Evolutionary conservation across 2,329 filamentous ascomycete genomes (phyloP), one percentile per base, ranked within the genome.

Genomic region (Neonectria punicea): DNA sequence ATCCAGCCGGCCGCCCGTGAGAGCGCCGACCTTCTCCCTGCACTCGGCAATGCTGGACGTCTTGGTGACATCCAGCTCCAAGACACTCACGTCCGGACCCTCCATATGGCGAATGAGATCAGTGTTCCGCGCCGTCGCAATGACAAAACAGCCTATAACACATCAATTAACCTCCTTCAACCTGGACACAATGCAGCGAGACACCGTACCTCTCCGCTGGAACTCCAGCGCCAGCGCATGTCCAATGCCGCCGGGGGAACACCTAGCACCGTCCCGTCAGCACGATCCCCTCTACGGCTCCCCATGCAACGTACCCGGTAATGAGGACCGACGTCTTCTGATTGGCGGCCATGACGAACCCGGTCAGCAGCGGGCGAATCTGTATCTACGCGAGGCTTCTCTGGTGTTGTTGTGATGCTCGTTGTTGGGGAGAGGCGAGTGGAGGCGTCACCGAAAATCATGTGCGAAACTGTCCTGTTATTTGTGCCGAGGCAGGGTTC

Each of bases 231-330:
- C 86, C 11, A 89, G 59, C 3, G 83, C 84, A 71, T 87, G 82
- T 43, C 87, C 87, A 63, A 89, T 89, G 32, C 87, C 87, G 14
- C 86, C 87, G 1, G 87, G 85, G 7, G 86, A 84, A 72, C 87
- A 88, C 14, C 87, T 89, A 61, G 25, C 14, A 25, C 3, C 9
- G 28, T 16, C 6, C 22, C 18, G 20, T 49, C 43, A 49, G 54
- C 20, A 22, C 28, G 30, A 32, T n/a, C 22, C 10, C 34, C 14
- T 44, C 22, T 39, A 39, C 36, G 36, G 36, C 36, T 6, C 13
- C 61, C 16, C 18, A 44, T 16, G 41, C 11, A 9, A 64, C 78
- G 20, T 75, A 86, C 83, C 84, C 84, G 28, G 84, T 86, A 65
- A 86, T 84, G 32, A 86, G 78, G 14, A 85, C 84, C 6, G 78